Conservation (phyloP, 768 basidiomycete genomes). For the Suillus weaverae region DNA sequence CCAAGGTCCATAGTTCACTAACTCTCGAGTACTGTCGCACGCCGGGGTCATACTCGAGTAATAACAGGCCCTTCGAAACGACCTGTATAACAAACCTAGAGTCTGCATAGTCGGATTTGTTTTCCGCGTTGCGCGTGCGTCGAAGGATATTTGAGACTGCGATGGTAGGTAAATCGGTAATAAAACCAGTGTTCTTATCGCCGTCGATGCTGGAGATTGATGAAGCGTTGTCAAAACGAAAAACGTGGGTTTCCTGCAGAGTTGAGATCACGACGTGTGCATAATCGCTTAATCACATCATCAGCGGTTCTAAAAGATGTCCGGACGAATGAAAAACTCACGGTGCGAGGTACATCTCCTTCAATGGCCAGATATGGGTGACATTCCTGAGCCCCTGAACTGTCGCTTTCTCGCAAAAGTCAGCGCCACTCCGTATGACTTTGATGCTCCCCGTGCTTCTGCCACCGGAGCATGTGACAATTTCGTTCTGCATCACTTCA, state of each 20-base stretch:
- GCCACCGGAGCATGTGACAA: conserved; percentile 86
- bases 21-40: conserved; percentile 43
- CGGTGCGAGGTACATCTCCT: conserved; percentile 46
- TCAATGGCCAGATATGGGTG: conserved; percentile 64
- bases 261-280: conserved; percentile 64
- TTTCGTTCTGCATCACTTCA: conserved; percentile 52
- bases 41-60: conserved; percentile 56
- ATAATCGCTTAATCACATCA: conserved; percentile 41
- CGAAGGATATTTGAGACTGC: conserved; percentile 58
- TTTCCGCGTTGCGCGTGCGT: conserved; percentile 16
- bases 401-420: conserved; percentile 64
- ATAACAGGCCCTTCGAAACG: conserved; percentile 52
- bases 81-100: conserved; percentile 73
- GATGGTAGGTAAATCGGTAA: conserved; percentile 54
- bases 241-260: conserved; percentile 50
- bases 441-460: conserved; percentile 75
- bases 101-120: conserved; percentile 36
- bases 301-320: neutral
- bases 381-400: conserved; percentile 58
- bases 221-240: conserved; percentile 44
- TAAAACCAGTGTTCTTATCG: conserved; percentile 51
- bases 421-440: conserved; percentile 78
- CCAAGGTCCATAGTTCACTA: conserved; percentile 41
- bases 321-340: conserved; percentile 33
- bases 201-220: conserved; percentile 25